phyloP scores from a whole-genome alignment of 2,329 filamentous ascomycete genomes.

The Onygena corvina region DNA sequence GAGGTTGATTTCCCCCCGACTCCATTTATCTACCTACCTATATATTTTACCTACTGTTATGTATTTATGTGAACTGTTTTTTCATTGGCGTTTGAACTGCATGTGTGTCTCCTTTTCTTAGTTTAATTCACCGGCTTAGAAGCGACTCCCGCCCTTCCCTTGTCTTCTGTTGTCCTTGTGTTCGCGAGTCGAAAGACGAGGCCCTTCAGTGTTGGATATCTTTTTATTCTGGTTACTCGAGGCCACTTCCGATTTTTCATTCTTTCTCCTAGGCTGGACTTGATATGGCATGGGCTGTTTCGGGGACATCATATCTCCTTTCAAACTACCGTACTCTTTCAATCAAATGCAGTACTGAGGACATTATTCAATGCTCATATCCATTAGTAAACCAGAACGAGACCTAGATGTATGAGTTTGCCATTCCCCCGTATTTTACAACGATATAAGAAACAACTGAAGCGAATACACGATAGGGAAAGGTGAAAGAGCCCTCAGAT shows the following conservation, averaged over 20 bases:
- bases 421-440: not conserved
- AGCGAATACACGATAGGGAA: too few species aligned
- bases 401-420: not conserved
- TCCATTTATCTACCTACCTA: not conserved
- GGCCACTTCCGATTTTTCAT: not conserved
- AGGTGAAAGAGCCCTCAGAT: not conserved
- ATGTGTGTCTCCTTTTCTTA: not conserved
- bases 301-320: not conserved
- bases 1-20: conserved; percentile 5
- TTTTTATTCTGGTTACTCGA: not conserved
- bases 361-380: not conserved
- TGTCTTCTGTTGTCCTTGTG: not conserved
- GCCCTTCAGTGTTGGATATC: conserved; percentile 1
- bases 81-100: not conserved
- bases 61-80: conserved; percentile 2
- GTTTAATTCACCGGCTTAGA: not conserved
- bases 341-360: not conserved
- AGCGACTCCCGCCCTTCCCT: not conserved
- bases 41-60: conserved; percentile 2
- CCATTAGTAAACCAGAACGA: not conserved
- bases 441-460: not conserved
- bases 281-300: not conserved
- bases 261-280: not conserved
- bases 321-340: not conserved
- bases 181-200: not conserved